Evolutionary conservation across 1,284 basidiomycete species (phyloP).

Genomic region (Anthracocystis walkeri): DNA sequence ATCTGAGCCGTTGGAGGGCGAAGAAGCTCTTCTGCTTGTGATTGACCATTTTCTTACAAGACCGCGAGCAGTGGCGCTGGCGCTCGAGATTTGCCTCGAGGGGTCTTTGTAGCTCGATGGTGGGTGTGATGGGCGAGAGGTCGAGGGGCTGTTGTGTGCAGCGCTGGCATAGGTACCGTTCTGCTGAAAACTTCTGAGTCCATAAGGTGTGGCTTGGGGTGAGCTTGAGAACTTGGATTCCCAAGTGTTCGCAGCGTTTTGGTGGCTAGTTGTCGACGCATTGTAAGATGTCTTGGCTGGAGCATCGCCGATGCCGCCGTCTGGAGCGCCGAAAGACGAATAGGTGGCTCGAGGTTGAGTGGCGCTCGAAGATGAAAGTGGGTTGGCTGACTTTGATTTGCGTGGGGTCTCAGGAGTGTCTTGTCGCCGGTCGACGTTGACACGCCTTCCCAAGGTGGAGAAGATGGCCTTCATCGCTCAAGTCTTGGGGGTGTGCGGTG

Average conservation of each 20-base stretch:
- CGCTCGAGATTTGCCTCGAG: neutral
- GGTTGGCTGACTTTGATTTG: slow-evolving; percentile 4
- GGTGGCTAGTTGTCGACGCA: neutral
- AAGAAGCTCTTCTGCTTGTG: slow-evolving; percentile 10
- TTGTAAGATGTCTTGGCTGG: slow-evolving; percentile 2
- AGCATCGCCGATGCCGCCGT: slow-evolving; percentile 25
- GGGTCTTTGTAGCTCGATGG: slow-evolving; percentile 30
- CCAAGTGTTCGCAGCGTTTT: slow-evolving; percentile 2
- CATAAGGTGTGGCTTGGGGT: neutral
- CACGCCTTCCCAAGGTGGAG: slow-evolving; percentile 28
- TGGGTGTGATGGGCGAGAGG: slow-evolving; percentile 13
- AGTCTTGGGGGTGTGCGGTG: neutral
- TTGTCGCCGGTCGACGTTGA: slow-evolving; percentile 14
- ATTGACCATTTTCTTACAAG: slow-evolving; percentile 23
- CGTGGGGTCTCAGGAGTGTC: neutral
- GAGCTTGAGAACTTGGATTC: slow-evolving; percentile 17
- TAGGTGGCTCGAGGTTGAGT: slow-evolving; percentile 5
- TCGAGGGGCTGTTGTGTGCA: neutral
- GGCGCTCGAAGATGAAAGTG: neutral
- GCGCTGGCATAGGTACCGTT: neutral
- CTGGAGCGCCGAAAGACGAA: slow-evolving; percentile 12
- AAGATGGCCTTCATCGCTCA: slow-evolving; percentile 38
- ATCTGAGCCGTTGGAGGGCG: neutral
- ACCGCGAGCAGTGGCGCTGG: slow-evolving; percentile 2
- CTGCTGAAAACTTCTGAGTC: neutral